Conservation (phyloP, 208 protist genomes). For the Histomonas meleagridis region DNA sequence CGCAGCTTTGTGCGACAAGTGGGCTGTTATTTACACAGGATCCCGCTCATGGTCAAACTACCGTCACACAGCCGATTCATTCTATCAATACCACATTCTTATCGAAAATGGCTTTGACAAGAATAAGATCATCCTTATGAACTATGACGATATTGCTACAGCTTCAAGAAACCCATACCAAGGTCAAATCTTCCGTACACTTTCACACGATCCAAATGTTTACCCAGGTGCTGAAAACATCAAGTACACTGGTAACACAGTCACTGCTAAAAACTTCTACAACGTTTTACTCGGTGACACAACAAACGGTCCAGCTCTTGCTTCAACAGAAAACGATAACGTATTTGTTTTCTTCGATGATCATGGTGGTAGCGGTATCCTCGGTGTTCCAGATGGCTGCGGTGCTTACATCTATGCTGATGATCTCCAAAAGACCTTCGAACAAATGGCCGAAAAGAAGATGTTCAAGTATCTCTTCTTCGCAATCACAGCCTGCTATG, state of each 20-base stretch:
- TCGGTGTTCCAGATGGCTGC: not conserved
- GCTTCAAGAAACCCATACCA: not conserved
- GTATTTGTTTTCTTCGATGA: not conserved
- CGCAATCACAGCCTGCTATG: not conserved
- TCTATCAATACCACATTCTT: not conserved
- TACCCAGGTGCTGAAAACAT: not conserved
- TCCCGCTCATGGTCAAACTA: not conserved
- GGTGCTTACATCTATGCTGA: not conserved
- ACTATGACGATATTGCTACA: not conserved
- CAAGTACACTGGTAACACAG: not conserved
- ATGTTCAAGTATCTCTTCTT: not conserved
- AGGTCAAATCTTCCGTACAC: not conserved
- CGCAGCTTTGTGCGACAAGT: not conserved
- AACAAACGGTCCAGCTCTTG: not conserved
- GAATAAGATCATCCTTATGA: not conserved
- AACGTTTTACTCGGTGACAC: slow-evolving; percentile 37
- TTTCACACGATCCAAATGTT: not conserved
- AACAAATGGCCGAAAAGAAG: not conserved
- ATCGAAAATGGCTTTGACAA: not conserved
- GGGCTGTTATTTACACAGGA: not conserved
- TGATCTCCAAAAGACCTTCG: not conserved
- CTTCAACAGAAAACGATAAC: not conserved
- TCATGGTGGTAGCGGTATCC: not conserved
- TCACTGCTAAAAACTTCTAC: not conserved
- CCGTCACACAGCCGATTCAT: not conserved